Conservation (phyloP, 345 rosid genomes). For the Nephelium lappaceum region DNA sequence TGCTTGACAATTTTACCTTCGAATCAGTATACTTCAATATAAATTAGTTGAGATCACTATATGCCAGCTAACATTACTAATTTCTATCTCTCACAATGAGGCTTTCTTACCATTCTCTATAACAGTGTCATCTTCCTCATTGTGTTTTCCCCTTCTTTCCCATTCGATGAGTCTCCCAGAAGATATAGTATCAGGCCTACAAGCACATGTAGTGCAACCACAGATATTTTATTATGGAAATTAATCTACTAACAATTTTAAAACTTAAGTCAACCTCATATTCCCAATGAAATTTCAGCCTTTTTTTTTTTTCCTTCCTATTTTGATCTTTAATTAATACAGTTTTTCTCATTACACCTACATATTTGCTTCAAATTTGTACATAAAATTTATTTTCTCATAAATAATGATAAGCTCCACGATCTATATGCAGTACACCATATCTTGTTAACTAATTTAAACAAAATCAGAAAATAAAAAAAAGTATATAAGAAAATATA, state of each 20-base stretch:
- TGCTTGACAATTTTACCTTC: background rate
- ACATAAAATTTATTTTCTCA: background rate
- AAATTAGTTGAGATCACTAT: background rate
- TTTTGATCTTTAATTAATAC: background rate
- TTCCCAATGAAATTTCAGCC: background rate
- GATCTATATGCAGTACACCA: too few relatives aligned
- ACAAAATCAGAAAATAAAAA: background rate
- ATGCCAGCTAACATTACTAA: background rate
- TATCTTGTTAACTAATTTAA: too few relatives aligned
- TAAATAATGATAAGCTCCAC: too few relatives aligned
- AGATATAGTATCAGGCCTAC: background rate
- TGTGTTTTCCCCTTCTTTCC: background rate
- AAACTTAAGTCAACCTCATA: background rate
- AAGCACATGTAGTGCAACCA: background rate
- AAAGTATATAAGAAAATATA: background rate
- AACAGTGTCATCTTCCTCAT: background rate
- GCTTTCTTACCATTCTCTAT: background rate
- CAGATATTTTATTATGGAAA: background rate
- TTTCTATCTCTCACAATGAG: background rate
- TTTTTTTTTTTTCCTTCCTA: background rate
- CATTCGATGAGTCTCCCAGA: background rate
- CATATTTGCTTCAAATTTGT: background rate
- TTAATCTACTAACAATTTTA: background rate
- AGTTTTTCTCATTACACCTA: background rate
- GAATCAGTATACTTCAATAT: background rate